These are phyloP conservation scores for Aspergillus pseudotamarii DNA, from an alignment of 2,329 filamentous ascomycete genomes.

Conservation along the genomic window DNA sequence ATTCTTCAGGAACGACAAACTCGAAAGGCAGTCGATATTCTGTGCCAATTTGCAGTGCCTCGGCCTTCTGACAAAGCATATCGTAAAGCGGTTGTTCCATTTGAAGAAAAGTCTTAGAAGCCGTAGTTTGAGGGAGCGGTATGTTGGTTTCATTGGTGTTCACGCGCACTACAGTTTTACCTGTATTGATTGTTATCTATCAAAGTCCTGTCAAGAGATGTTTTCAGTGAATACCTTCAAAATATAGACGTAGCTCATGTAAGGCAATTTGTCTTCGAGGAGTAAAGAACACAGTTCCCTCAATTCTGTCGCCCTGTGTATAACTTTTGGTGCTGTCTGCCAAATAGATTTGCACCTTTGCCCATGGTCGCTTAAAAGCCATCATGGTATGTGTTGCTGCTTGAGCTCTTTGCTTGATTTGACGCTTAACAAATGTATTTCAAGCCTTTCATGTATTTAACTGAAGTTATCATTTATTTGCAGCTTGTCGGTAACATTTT, in stretches of 20 bases:
- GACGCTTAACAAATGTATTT: background rate
- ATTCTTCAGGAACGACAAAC: conserved; percentile 19
- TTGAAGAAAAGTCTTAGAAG: conserved; percentile 17
- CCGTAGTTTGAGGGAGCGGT: conserved; percentile 9
- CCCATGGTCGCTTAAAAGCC: background rate
- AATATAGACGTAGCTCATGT: background rate
- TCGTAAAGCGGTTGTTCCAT: conserved; percentile 15
- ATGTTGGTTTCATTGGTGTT: conserved; percentile 21
- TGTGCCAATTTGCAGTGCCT: background rate
- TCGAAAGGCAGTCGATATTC: conserved; percentile 16
- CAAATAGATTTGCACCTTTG: conserved; percentile 3
- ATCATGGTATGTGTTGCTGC: background rate
- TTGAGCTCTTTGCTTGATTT: background rate
- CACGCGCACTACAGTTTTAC: conserved; percentile 11
- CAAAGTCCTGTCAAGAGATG: too few species aligned
- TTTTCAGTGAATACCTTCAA: conserved; percentile 7
- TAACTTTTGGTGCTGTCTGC: conserved; percentile 1
- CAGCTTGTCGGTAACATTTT: background rate
- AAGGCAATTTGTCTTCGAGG: conserved; percentile 6
- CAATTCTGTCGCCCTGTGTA: conserved; percentile 16
- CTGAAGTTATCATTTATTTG: background rate
- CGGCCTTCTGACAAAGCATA: background rate
- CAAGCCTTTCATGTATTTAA: background rate
- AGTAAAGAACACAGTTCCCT: conserved; percentile 13
- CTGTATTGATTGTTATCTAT: conserved; percentile 7